phyloP scores from a whole-genome alignment of 2,329 filamentous ascomycete genomes.

The Arthrobotrys sphaeroides region DNA sequence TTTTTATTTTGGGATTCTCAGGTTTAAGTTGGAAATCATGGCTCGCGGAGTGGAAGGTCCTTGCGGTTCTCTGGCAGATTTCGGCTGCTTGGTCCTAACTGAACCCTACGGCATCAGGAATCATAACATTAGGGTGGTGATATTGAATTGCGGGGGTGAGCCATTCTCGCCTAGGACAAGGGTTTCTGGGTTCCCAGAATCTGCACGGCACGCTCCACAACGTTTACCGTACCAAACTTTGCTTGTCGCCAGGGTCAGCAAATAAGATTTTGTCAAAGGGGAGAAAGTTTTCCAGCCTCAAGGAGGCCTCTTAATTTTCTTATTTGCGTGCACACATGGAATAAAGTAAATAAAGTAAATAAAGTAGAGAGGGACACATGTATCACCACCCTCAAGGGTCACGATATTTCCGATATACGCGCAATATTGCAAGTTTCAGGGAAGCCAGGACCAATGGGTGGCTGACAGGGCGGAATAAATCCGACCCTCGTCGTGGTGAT shows the following conservation, averaged over 20 bases:
- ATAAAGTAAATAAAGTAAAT: too few species aligned
- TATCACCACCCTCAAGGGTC: constrained; percentile 49
- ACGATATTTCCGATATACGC: constrained; percentile 48
- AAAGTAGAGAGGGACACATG: constrained; percentile 32
- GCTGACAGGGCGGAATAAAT: constrained; percentile 28
- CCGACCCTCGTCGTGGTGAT: constrained; percentile 18
- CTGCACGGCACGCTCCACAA: constrained; percentile 54
- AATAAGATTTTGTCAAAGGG: constrained; percentile 43
- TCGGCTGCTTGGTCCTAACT: constrained; percentile 29
- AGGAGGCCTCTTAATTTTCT: constrained; percentile 39
- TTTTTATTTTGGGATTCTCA: too few species aligned
- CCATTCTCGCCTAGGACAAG: constrained; percentile 26
- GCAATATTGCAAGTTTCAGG: constrained; percentile 31
- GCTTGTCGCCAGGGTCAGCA: constrained; percentile 46
- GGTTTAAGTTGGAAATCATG: background rate
- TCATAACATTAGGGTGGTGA: constrained; percentile 1
- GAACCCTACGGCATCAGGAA: constrained; percentile 6
- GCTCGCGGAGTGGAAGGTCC: constrained; percentile 19
- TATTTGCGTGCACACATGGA: constrained; percentile 29
- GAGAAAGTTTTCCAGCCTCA: constrained; percentile 40
- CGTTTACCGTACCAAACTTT: constrained; percentile 54
- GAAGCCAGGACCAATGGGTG: constrained; percentile 18
- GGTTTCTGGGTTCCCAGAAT: constrained; percentile 45
- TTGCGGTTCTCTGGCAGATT: constrained; percentile 30
- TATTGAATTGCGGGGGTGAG: constrained; percentile 29